These are phyloP conservation scores for Singerocomus inundabilis DNA, from an alignment of 1,284 basidiomycete species.

Conservation along the genomic window DNA sequence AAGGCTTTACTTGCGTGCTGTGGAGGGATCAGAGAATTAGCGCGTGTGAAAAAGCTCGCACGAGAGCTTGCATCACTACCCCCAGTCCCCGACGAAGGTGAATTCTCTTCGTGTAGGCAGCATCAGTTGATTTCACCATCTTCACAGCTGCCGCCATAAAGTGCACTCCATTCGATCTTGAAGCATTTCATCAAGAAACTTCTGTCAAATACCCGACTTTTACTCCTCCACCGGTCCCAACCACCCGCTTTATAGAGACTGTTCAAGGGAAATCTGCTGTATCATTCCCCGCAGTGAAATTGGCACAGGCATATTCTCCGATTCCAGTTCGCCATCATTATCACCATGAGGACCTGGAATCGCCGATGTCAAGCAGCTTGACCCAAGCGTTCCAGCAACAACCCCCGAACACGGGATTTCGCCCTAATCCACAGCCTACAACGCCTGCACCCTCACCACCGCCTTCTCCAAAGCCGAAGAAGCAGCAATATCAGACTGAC, in stretches of 20 bases:
- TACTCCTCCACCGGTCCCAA: constrained; percentile 49
- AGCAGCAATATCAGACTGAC: constrained; percentile 98
- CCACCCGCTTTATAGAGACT: constrained; percentile 29
- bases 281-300: constrained; percentile 52
- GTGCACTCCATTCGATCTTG: constrained; percentile 85
- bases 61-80: constrained; percentile 80
- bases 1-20: constrained; percentile 91
- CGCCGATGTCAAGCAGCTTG: constrained; percentile 39
- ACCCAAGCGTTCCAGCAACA: constrained; percentile 48
- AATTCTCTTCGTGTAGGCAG: constrained; percentile 2
- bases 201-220: constrained; percentile 95
- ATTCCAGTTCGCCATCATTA: constrained; percentile 92
- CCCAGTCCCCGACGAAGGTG: constrained; percentile 62
- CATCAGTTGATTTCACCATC: constrained; percentile 4
- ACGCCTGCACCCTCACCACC: constrained; percentile 91
- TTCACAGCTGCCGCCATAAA: constrained; percentile 61
- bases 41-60: constrained; percentile 80
- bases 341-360: constrained; percentile 72
- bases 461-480: constrained; percentile 89
- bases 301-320: constrained; percentile 90
- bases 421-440: constrained; percentile 61
- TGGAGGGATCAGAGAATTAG: constrained; percentile 87
- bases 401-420: constrained; percentile 44
- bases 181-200: constrained; percentile 84
- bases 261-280: constrained; percentile 38